Evolutionary conservation across 2,329 filamentous ascomycete species (phyloP).

Genomic region (Thelonectria rubi): DNA sequence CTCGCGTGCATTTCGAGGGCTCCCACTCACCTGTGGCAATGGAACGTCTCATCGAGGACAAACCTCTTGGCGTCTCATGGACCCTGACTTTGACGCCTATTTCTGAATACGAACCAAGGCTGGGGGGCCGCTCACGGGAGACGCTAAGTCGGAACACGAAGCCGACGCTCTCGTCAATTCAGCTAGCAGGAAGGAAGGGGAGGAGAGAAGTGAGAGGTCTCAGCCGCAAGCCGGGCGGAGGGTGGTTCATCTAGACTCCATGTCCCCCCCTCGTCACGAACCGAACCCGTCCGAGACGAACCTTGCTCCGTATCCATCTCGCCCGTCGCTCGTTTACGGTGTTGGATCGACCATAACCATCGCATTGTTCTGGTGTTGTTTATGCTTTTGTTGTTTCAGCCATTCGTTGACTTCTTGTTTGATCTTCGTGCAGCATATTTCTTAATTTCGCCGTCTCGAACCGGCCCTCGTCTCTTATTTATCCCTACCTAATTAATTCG

Average conservation of each 20-base stretch:
- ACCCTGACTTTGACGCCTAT: slow-evolving; percentile 12
- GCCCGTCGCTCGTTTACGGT: slow-evolving; percentile 8
- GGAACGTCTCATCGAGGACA: not conserved
- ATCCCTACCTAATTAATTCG: not conserved
- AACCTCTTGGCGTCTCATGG: slow-evolving; percentile 2
- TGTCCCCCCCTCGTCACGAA: not conserved
- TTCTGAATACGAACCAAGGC: slow-evolving; percentile 17
- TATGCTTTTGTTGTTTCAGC: slow-evolving; percentile 12
- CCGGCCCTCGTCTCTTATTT: not conserved
- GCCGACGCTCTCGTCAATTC: not conserved
- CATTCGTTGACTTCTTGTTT: slow-evolving; percentile 7
- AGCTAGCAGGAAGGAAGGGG: slow-evolving; percentile 4
- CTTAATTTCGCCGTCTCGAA: not conserved
- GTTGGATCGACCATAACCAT: slow-evolving; percentile 4
- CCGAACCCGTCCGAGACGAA: not conserved
- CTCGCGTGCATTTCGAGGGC: not conserved
- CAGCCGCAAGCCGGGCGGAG: slow-evolving; percentile 13
- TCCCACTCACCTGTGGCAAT: not conserved
- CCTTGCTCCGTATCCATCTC: slow-evolving; percentile 15
- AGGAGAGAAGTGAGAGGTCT: not conserved
- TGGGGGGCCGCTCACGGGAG: not conserved
- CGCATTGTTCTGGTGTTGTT: slow-evolving; percentile 3
- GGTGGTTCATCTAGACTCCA: slow-evolving; percentile 1
- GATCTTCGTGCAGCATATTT: not conserved
- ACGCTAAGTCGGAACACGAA: slow-evolving; percentile 10